Conservation (phyloP, 1,284 basidiomycete species). For the Cryptococcus sp. region DNA sequence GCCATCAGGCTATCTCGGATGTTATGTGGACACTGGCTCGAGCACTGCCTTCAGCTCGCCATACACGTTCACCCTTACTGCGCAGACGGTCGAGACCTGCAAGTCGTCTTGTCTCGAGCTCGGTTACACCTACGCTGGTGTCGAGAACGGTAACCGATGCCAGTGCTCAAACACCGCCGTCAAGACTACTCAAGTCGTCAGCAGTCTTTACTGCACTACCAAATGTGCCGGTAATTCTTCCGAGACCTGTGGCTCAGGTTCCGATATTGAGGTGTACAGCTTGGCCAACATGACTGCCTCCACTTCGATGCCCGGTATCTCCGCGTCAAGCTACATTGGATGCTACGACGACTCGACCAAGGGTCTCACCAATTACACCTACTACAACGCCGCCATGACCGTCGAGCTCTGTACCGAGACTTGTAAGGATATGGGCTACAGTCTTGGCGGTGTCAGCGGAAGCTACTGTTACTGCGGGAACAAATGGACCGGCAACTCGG, state of each 20-base stretch:
- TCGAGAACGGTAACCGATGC: slow-evolving; percentile 21
- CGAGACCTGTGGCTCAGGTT: slow-evolving; percentile 27
- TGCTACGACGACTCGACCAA: slow-evolving; percentile 22
- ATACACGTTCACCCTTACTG: slow-evolving; percentile 23
- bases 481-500: slow-evolving; percentile 14
- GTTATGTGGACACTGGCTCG: slow-evolving; percentile 19
- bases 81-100: slow-evolving; percentile 32
- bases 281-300: slow-evolving; percentile 12
- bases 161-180: slow-evolving; percentile 15
- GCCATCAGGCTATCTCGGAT: slow-evolving; percentile 20
- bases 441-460: slow-evolving; percentile 5
- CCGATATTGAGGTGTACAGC: slow-evolving; percentile 16
- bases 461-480: slow-evolving; percentile 34
- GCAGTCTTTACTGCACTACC: slow-evolving; percentile 15
- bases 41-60: slow-evolving; percentile 13
- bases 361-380: slow-evolving; percentile 24
- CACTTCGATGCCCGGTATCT: slow-evolving; percentile 14
- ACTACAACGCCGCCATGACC: slow-evolving; percentile 22
- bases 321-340: slow-evolving; percentile 10
- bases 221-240: slow-evolving; percentile 25
- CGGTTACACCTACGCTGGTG: slow-evolving; percentile 24
- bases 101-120: slow-evolving; percentile 29
- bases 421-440: slow-evolving; percentile 27
- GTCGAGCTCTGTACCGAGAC: slow-evolving; percentile 22
- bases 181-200: slow-evolving; percentile 10